Percentiles rank a stretch among this genome's conserved stretches.
These are phyloP conservation scores for Sporisorium scitamineum DNA, from an alignment of 1,284 basidiomycete species.

Conservation along the genomic window DNA sequence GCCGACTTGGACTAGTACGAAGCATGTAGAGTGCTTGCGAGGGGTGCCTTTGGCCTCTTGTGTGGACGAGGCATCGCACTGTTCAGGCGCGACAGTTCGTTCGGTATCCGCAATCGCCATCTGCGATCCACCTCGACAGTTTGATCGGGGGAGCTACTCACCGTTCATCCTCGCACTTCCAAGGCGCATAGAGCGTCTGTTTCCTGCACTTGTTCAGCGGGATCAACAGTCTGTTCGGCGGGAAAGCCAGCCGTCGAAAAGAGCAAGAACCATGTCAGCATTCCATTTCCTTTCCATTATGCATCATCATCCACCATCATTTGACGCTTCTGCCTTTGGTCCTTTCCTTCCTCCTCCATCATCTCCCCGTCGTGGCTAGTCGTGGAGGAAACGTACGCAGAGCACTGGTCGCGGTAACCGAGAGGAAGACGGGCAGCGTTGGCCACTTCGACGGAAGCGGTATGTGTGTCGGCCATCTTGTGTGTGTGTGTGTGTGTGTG, in stretches of 20 bases:
- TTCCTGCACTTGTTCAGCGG: constrained; percentile 85
- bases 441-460: constrained; percentile 85
- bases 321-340: not conserved
- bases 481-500: too few species aligned
- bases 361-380: not conserved
- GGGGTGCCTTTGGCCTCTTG: not conserved
- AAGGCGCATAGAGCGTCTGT: constrained; percentile 79
- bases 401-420: constrained; percentile 89
- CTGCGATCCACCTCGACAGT: not conserved
- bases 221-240: constrained; percentile 77
- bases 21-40: too few species aligned
- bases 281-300: not conserved
- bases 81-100: too few species aligned
- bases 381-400: constrained; percentile 76
- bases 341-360: not conserved
- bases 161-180: constrained; percentile 85
- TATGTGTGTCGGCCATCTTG: constrained; percentile 67
- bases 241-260: too few species aligned
- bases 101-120: not conserved
- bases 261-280: constrained; percentile 9
- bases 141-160: constrained; percentile 46
- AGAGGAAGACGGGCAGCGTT: constrained; percentile 82
- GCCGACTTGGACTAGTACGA: not conserved
- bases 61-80: not conserved
- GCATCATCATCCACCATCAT: not conserved